phyloP scores from a whole-genome alignment of 1,284 basidiomycete species.

The Cutaneotrichosporon daszewskae region DNA sequence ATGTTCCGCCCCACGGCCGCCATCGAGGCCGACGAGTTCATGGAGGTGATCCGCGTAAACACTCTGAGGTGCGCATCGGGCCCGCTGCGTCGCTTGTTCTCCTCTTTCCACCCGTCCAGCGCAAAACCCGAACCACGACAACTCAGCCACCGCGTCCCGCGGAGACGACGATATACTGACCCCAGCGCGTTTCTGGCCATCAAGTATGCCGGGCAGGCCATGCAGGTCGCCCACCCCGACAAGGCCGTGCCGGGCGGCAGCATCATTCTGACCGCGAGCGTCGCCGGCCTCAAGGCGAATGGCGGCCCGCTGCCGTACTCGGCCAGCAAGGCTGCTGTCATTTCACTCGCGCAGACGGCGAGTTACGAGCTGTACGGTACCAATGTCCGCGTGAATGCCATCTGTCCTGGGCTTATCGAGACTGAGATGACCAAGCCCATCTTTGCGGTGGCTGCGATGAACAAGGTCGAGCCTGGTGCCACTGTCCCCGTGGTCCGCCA shows the following conservation, averaged over 20 bases:
- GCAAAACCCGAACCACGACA: too few relatives aligned
- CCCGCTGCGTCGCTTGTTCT: too few relatives aligned
- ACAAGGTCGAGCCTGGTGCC: too few relatives aligned
- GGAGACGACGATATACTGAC: background rate
- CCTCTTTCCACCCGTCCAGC: background rate
- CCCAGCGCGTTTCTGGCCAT: slow-evolving; percentile 73
- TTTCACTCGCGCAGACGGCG: slow-evolving; percentile 75
- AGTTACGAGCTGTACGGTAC: slow-evolving; percentile 72
- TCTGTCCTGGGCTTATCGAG: slow-evolving; percentile 80
- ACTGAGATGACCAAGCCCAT: slow-evolving; percentile 73
- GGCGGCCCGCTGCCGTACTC: slow-evolving; percentile 82
- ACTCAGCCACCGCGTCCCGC: too few relatives aligned
- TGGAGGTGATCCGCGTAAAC: slow-evolving; percentile 73
- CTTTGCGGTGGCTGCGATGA: slow-evolving; percentile 75
- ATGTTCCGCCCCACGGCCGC: background rate
- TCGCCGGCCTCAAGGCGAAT: slow-evolving; percentile 79
- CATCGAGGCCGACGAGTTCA: slow-evolving; percentile 56
- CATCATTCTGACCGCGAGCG: slow-evolving; percentile 85
- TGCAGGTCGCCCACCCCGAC: slow-evolving; percentile 58
- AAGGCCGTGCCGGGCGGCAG: slow-evolving; percentile 69
- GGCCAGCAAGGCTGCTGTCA: slow-evolving; percentile 84
- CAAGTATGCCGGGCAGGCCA: slow-evolving; percentile 75
- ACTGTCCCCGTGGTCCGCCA: slow-evolving; percentile 78
- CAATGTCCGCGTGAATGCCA: slow-evolving; percentile 82
- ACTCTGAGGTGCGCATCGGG: slow-evolving; percentile 54